Conservation (phyloP, 164 flowering plant genomes). For the Tetracentron sinense region DNA sequence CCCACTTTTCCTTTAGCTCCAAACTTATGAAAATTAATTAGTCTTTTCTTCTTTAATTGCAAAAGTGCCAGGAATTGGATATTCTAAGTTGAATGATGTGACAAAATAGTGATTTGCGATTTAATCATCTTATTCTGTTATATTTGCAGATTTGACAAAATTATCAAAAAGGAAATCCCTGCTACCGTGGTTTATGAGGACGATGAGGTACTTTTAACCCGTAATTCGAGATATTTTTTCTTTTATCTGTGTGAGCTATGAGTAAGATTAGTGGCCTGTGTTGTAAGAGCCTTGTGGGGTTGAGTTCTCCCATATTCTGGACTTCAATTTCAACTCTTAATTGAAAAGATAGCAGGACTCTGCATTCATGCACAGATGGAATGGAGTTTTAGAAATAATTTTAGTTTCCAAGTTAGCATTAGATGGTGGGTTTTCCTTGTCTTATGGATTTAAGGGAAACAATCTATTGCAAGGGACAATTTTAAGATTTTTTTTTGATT, state of each 20-base stretch:
- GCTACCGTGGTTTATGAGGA: constrained; percentile 54
- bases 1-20: background rate
- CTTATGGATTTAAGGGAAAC: no score
- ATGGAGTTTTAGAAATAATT: no score
- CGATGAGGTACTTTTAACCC: constrained; percentile 41
- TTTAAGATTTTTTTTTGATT: no score
- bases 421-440: no score
- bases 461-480: no score
- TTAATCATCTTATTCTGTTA: background rate
- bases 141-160: constrained; percentile 62
- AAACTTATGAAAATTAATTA: no score
- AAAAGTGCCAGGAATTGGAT: background rate
- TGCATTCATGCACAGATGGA: no score
- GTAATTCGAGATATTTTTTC: background rate
- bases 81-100: background rate
- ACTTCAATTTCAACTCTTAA: no score
- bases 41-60: background rate
- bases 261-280: background rate
- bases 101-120: background rate
- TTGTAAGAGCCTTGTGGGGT: background rate
- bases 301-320: no score
- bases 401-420: no score
- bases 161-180: constrained; percentile 67
- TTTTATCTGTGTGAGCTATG: background rate
- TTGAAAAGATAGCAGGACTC: no score